Evolutionary conservation across 2,329 filamentous ascomycete genomes (phyloP).

Genomic region (Fonsecaea pedrosoi): DNA sequence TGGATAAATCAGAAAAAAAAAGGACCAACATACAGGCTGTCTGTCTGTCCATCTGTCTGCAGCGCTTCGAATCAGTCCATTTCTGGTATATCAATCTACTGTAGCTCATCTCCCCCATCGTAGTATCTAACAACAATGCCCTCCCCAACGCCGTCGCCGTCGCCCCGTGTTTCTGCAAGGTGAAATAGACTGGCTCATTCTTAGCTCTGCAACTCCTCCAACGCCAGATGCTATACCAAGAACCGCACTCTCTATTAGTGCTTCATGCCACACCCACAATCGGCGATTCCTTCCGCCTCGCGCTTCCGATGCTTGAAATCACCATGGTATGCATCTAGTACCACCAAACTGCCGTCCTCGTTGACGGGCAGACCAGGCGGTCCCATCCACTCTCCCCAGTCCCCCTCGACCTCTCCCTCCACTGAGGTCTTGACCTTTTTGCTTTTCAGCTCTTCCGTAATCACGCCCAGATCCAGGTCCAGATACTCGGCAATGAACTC

Average conservation of each 20-base stretch:
- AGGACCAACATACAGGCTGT: too few relatives aligned
- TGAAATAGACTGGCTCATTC: not conserved
- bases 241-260: conserved; percentile 17
- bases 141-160: not conserved
- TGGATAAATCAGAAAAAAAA: too few relatives aligned
- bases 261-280: conserved; percentile 38
- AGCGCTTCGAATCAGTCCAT: too few relatives aligned
- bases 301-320: conserved; percentile 48
- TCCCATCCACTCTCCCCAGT: conserved; percentile 50
- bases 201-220: not conserved
- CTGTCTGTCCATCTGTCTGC: too few relatives aligned
- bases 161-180: not conserved
- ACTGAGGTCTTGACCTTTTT: conserved; percentile 39
- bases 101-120: too few relatives aligned
- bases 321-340: conserved; percentile 53
- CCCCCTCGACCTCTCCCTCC: conserved; percentile 17
- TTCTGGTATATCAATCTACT: too few relatives aligned
- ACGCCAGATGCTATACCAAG: not conserved
- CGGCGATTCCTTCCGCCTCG: conserved; percentile 29
- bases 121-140: too few relatives aligned
- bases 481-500: conserved; percentile 80
- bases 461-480: conserved; percentile 74
- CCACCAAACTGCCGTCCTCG: conserved; percentile 35
- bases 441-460: conserved; percentile 74
- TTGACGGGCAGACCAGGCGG: conserved; percentile 48